phyloP scores from a whole-genome alignment of 768 basidiomycete genomes.

The Leucocoprinus birnbaumii region DNA sequence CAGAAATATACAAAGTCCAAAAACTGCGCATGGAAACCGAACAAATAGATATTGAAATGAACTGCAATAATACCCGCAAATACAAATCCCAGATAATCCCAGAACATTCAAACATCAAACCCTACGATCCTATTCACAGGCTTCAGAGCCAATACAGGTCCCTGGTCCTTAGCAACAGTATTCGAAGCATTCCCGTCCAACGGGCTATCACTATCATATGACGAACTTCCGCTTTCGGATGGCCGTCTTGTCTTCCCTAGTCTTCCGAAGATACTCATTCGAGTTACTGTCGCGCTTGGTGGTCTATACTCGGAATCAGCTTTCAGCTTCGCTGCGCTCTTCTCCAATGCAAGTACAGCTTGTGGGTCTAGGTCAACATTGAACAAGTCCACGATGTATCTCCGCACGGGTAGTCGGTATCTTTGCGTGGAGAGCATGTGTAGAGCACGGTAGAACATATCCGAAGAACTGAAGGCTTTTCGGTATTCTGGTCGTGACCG shows the following conservation, averaged over 20 bases:
- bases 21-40: not conserved
- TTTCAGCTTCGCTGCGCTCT: conserved; percentile 48
- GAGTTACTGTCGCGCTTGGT: conserved; percentile 38
- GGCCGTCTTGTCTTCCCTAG: conserved; percentile 45
- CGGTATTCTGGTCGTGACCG: conserved; percentile 77
- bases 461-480: conserved; percentile 70
- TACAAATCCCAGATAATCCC: not conserved
- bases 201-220: conserved; percentile 51
- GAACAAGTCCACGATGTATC: conserved; percentile 93
- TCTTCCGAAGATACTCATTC: conserved; percentile 62
- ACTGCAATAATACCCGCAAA: not conserved
- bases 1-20: not conserved
- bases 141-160: conserved; percentile 53
- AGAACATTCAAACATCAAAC: conserved; percentile 36
- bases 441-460: conserved; percentile 81
- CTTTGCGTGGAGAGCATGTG: conserved; percentile 86
- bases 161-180: conserved; percentile 35
- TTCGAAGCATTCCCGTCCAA: conserved; percentile 41
- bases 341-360: conserved; percentile 51
- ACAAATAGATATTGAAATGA: not conserved
- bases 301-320: conserved; percentile 34
- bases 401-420: conserved; percentile 88
- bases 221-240: conserved; percentile 57
- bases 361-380: conserved; percentile 72
- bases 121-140: conserved; percentile 61